phyloP scores from a whole-genome alignment of 805 yeast species.

The Cyberlindnera nakhonratchasimensis region DNA sequence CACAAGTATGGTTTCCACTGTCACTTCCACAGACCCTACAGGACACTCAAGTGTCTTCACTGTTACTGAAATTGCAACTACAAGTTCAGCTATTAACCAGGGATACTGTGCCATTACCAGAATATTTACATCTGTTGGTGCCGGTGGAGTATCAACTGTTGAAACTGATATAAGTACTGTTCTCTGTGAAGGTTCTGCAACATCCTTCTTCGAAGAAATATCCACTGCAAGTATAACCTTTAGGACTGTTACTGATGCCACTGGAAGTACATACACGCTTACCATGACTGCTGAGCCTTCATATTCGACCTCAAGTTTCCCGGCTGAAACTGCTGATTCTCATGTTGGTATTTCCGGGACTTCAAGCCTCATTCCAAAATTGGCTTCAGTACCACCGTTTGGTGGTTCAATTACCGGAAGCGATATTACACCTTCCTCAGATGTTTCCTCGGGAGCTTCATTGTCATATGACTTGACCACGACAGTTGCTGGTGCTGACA shows the following conservation, averaged over 20 bases:
- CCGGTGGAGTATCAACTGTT: conserved; percentile 3
- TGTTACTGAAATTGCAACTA: conserved; percentile 13
- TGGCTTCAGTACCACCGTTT: not conserved
- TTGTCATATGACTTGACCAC: not conserved
- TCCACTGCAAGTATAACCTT: conserved; percentile 7
- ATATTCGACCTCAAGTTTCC: not conserved
- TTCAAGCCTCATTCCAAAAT: too few species aligned
- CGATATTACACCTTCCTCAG: not conserved
- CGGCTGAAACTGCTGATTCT: not conserved
- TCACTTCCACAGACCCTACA: conserved; percentile 10
- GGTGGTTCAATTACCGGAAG: not conserved
- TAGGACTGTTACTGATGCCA: conserved; percentile 13
- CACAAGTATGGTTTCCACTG: conserved; percentile 3
- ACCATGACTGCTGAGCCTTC: conserved; percentile 5
- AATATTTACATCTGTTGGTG: conserved; percentile 9
- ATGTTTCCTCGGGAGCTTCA: not conserved
- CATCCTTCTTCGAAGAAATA: not conserved
- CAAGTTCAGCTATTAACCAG: conserved; percentile 14
- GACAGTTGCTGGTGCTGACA: conserved; percentile 4
- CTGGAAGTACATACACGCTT: conserved; percentile 10
- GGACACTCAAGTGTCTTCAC: conserved; percentile 9
- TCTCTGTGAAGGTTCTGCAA: conserved; percentile 8
- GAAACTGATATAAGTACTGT: conserved; percentile 13
- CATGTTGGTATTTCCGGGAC: not conserved
- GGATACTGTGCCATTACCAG: conserved; percentile 17